Conservation (phyloP, 768 basidiomycete genomes). For the Termitomyces sp. region DNA sequence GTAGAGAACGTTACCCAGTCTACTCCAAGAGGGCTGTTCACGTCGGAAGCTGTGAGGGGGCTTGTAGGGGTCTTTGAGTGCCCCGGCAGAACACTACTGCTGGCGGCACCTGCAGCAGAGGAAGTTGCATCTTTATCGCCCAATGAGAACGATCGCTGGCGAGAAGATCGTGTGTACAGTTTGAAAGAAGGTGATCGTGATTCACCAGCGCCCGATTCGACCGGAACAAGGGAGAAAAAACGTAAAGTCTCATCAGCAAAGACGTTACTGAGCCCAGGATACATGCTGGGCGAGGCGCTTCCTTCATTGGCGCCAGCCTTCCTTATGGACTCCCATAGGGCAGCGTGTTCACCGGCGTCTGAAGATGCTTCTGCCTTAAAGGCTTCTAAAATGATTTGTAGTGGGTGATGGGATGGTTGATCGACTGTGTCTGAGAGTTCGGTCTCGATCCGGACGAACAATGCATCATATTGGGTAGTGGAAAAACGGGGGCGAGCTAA, state of each 20-base stretch:
- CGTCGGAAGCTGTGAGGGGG: conserved; percentile 22
- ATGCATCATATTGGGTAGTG: conserved; percentile 58
- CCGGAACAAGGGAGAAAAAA: conserved; percentile 48
- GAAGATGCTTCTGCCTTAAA: conserved; percentile 39
- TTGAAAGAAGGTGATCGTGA: conserved; percentile 30
- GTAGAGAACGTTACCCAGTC: conserved; percentile 73
- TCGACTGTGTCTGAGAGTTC: conserved; percentile 37
- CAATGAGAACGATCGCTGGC: conserved; percentile 28
- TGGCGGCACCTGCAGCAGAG: conserved; percentile 12
- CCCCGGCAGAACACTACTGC: conserved; percentile 15
- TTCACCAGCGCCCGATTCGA: conserved; percentile 28
- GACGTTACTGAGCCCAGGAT: conserved; percentile 44
- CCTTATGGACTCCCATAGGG: conserved; percentile 56
- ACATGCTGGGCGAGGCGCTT: conserved; percentile 30
- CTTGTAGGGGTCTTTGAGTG: conserved; percentile 29
- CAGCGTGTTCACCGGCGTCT: conserved; percentile 29
- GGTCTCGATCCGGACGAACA: conserved; percentile 65
- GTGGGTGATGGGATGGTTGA: conserved; percentile 45
- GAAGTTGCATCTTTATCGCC: conserved; percentile 17
- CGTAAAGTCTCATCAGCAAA: conserved; percentile 70
- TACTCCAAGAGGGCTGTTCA: conserved; percentile 22
- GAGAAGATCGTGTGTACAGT: conserved; percentile 26
- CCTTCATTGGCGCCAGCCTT: conserved; percentile 32
- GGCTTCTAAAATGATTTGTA: conserved; percentile 61
- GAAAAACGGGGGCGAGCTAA: conserved; percentile 66